Evolutionary conservation across 169 alveolate species (phyloP).

Genomic region (Cryptosporidium tyzzeri): DNA sequence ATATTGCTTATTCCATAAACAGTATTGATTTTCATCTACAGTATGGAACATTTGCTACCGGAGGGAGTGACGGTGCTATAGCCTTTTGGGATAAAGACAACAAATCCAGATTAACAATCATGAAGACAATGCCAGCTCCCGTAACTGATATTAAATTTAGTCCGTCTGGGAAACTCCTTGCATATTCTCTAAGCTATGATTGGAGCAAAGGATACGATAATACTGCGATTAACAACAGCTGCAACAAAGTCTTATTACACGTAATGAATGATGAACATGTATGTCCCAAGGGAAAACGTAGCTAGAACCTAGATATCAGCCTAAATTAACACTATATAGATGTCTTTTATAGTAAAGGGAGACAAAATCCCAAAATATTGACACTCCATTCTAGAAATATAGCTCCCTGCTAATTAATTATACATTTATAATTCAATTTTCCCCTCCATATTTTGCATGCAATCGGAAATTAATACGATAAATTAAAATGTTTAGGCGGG

Average conservation of each 20-base stretch:
- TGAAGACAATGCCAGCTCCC: conserved; percentile 85
- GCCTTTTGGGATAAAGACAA: conserved; percentile 93
- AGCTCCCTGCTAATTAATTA: not conserved
- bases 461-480: too few species aligned
- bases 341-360: too few species aligned
- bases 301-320: not conserved
- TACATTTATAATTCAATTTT: not conserved
- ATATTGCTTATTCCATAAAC: conserved; percentile 88
- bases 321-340: not conserved
- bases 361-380: too few species aligned
- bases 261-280: conserved; percentile 72
- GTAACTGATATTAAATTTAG: conserved; percentile 87
- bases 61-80: conserved; percentile 93
- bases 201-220: conserved; percentile 85
- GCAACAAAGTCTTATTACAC: conserved; percentile 62
- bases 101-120: conserved; percentile 87
- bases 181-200: conserved; percentile 87
- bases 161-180: conserved; percentile 85
- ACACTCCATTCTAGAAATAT: not conserved
- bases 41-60: conserved; percentile 92
- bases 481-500: conserved; percentile 4
- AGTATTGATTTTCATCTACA: conserved; percentile 89
- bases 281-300: conserved; percentile 70
- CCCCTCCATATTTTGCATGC: not conserved
- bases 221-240: conserved; percentile 64